Evolutionary conservation across 306 rosid genomes (phyloP).

Genomic region (Fragaria iinumae): DNA sequence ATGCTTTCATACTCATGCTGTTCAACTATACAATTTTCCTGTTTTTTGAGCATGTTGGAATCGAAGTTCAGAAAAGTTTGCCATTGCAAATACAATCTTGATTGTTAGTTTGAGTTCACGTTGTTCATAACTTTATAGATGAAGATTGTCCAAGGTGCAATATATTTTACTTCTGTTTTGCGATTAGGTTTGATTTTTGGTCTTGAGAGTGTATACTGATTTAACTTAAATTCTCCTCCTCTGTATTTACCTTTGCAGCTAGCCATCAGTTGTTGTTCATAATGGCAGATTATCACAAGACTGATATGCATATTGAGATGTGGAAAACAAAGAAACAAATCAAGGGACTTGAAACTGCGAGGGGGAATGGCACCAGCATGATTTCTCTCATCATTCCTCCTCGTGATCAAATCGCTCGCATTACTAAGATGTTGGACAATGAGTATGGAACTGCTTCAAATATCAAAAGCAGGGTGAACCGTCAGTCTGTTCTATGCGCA

Average conservation of each 20-base stretch:
- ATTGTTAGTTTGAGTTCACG: background rate
- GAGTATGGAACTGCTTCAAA: conserved; percentile 2
- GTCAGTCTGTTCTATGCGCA: background rate
- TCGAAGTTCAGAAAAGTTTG: background rate
- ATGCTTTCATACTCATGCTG: background rate
- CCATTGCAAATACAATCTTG: background rate
- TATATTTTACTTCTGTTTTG: background rate
- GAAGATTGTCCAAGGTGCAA: background rate
- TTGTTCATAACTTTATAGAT: background rate
- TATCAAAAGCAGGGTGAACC: background rate
- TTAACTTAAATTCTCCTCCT: background rate
- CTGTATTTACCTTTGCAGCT: background rate
- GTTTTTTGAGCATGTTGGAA: background rate
- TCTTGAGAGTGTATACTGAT: background rate
- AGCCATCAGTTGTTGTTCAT: background rate
- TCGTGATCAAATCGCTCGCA: conserved; percentile 48
- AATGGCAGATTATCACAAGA: conserved; percentile 48
- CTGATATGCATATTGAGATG: conserved; percentile 56
- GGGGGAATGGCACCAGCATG: conserved; percentile 68
- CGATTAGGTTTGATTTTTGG: too few species aligned
- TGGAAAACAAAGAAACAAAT: conserved; percentile 63
- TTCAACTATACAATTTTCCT: background rate
- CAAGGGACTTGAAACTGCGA: conserved; percentile 53
- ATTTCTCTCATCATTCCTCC: conserved; percentile 62
- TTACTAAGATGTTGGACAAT: background rate